Percentiles rank a stretch among this genome's conserved stretches.
These are phyloP conservation scores for Stephania cephalantha DNA, from an alignment of 164 flowering plant species.

Conservation along the genomic window DNA sequence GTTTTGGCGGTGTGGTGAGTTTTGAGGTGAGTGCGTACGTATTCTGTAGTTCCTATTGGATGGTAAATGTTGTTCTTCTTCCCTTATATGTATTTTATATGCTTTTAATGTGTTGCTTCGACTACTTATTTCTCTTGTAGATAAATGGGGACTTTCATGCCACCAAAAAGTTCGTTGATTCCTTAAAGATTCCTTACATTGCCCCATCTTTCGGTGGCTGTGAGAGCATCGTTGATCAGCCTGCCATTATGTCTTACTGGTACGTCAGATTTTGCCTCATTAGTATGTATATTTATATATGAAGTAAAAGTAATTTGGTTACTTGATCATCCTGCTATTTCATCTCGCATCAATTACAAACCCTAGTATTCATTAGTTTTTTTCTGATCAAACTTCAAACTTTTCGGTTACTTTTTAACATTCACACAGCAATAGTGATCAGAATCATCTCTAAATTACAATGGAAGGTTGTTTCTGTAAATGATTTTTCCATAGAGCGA, in stretches of 20 bases:
- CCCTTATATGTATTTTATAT: background rate
- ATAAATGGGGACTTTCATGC: conserved; percentile 70
- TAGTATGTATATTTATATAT: background rate
- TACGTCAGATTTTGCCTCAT: conserved; percentile 16
- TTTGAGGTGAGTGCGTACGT: conserved; percentile 62
- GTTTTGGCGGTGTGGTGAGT: conserved; percentile 98
- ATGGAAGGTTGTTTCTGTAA: too few species aligned
- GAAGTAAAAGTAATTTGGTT: too few species aligned
- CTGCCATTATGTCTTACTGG: conserved; percentile 99
- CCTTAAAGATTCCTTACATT: conserved; percentile 79
- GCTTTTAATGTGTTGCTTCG: background rate
- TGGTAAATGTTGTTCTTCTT: background rate
- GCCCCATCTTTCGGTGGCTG: conserved; percentile 99
- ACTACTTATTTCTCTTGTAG: conserved; percentile 29
- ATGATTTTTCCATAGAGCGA: too few species aligned
- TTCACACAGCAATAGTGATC: too few species aligned
- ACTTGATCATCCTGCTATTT: background rate
- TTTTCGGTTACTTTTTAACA: too few species aligned
- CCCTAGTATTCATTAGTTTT: too few species aligned
- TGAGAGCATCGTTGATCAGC: conserved; percentile 97
- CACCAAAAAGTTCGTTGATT: conserved; percentile 67
- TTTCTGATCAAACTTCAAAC: too few species aligned
- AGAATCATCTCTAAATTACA: too few species aligned
- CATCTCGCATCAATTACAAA: too few species aligned
- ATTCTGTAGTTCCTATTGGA: background rate